phyloP scores from a whole-genome alignment of 2,329 filamentous ascomycete species.

The Cordyceps fumosorosea region DNA sequence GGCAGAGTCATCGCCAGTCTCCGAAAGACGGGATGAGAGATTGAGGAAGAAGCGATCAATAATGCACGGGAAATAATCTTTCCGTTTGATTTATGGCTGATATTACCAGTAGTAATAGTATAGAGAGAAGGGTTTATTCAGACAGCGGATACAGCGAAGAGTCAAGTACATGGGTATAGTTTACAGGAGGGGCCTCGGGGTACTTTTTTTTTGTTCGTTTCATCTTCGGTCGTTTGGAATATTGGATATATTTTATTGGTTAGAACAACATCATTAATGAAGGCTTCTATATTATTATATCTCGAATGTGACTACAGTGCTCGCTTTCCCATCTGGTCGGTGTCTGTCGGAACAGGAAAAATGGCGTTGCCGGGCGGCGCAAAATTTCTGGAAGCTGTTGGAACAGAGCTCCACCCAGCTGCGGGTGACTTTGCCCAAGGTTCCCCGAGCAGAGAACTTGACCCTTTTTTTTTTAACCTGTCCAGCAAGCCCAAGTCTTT shows the following conservation, averaged over 20 bases:
- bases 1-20: constrained; percentile 7
- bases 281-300: background rate
- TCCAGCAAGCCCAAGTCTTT: background rate
- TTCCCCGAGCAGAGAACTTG: background rate
- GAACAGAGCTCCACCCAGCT: constrained; percentile 13
- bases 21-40: background rate
- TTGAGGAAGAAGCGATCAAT: background rate
- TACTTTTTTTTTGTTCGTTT: background rate
- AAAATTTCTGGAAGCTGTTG: constrained; percentile 18
- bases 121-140: background rate
- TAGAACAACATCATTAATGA: constrained; percentile 8
- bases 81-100: background rate
- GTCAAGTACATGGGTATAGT: constrained; percentile 2
- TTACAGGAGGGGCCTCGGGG: constrained; percentile 11
- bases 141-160: background rate
- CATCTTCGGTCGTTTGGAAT: background rate
- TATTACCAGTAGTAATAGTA: background rate
- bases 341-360: constrained; percentile 13
- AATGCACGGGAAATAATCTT: background rate
- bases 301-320: background rate
- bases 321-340: background rate
- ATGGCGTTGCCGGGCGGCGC: constrained; percentile 12
- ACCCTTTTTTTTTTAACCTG: constrained; percentile 8
- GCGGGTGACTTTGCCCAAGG: background rate
- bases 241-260: constrained; percentile 10